Base-by-base conservation (phyloP, 2,329 filamentous ascomycete genomes). In the Venturia nashicola region DNA sequence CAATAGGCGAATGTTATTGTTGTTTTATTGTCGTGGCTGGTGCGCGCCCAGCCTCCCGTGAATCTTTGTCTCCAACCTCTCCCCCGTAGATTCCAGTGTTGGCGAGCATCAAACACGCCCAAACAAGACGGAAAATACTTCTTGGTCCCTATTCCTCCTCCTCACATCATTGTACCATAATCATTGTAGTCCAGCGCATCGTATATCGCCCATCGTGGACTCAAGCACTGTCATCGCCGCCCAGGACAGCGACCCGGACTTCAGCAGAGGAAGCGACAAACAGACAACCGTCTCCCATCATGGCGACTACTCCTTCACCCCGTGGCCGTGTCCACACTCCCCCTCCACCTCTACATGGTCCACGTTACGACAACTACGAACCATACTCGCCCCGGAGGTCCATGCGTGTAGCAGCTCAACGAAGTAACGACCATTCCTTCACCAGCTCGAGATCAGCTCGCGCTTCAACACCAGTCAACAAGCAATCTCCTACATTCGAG, bases 351-450 rank as follows among this genome's bases (percentile, higher is more conserved):
- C 82, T 82, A 65, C 82, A 85, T 71, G 88, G 88, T 59, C 65
- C 75, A 44, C 85, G 80, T 70, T 79, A 81, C 68, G 88, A 92
- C 74, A 76, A 79, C 67, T 91, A 86, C 79, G 83, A 89, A 70
- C 88, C 88, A 55, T 91, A 86, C 71, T 85, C 86, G 66, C 86
- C 87, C 63, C 83, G 87, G 73, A 87, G 88, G 70, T 88, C 86
- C 4, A 81, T 82, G 65, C 83, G 87, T 68, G 80, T 89, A 68
- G 83, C 83, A 64, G 79, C 80, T 51, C 82, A 85, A 69, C 79
- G 79, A 69, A 65, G 42, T n/a, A 55, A 51, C 23, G 42, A 46
- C 18, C 61, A 67, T 51, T 42, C 59, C 48, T 62, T 61, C 43
- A 27, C 59, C 55, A 67, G n/a, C 61, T 64, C 61, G 12, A 43